A percentile compares a stretch with the other conserved stretches of the same genome.
Conservation (phyloP, 495 filamentous ascomycete genomes). For the Penicillium bovifimosum region DNA sequence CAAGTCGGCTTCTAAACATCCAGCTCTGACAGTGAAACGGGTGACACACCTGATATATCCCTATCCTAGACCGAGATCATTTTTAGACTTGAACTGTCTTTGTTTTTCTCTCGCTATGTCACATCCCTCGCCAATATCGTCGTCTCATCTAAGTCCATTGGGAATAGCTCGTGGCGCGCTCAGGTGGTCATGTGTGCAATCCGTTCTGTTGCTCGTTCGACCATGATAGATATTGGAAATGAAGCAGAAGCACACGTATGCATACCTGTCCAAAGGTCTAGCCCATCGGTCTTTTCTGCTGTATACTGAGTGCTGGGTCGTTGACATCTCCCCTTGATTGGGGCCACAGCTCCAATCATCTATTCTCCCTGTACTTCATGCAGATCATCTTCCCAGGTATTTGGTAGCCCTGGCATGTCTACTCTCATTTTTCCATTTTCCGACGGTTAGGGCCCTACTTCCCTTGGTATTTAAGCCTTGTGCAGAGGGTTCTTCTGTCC, state of each 20-base stretch:
- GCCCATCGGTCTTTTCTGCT: neutral
- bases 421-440: constrained; percentile 12
- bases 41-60: constrained; percentile 2
- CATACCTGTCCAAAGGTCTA: constrained; percentile 11
- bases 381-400: constrained; percentile 18
- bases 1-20: constrained; percentile 2
- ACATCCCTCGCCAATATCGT: neutral
- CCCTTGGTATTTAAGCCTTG: neutral
- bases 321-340: constrained; percentile 20
- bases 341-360: constrained; percentile 17
- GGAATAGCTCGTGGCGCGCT: neutral
- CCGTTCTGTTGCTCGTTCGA: neutral
- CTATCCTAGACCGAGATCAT: constrained; percentile 1
- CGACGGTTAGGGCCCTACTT: constrained; percentile 11
- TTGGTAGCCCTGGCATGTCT: constrained; percentile 23
- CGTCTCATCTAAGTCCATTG: neutral
- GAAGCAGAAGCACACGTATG: neutral
- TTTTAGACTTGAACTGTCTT: neutral
- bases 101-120: neutral
- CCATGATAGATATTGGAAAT: neutral
- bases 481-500: constrained; percentile 1
- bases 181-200: neutral
- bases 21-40: neutral
- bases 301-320: neutral
- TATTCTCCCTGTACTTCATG: constrained; percentile 8